Base-by-base conservation (phyloP, 495 filamentous ascomycete genomes). In the Xylaria scruposa region DNA sequence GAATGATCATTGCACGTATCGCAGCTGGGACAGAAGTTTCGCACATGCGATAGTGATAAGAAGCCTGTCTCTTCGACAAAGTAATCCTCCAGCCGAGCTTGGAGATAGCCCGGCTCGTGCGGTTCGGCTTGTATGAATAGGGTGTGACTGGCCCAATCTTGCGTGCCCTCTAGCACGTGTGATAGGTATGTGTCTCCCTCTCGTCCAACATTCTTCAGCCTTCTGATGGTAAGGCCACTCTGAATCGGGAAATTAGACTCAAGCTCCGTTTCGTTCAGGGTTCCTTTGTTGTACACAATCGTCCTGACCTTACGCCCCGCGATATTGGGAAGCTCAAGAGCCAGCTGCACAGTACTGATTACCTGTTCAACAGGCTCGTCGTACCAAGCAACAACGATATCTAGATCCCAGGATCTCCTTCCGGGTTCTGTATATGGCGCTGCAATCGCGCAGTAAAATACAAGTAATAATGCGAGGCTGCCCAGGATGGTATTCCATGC, bases 121-220 rank as follows among this genome's bases (percentile, higher is more conserved):
- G 70, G 70, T 60, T 71, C 70, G 38, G 70, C 70, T 67, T 71
- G 70, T 49, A 71, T 66, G 9, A 71, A 71, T 7, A 71, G 10
- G 3, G 70, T 71, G 62, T 71, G 70, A n/a, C 70, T 71, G n/a
- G 70, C 70, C 70, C 70, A 71, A 33, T 71, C 62, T 65, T 71
- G 61, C 19, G 67, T 40, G 62, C 51, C 58, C 26, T 67, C 62
- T 7, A 71, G 40, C 47, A 67, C 26, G 19, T 71, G 70, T 29
- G 70, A 53, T 0, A 71, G 70, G 21, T 71, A 71, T n/a, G 70
- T 71, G 0, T 71, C 70, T 67, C 61, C 70, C 60, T 71, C 70
- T n/a, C 70, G 49, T 51, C 70, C 70, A 19, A 71, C 62, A 53
- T 71, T 71, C 31, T 67, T 53, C 38, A 71, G 44, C 33, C 38